Evolutionary conservation across 306 rosid species (phyloP), one percentile per base, ranked within the genome.

Genomic region (Quillaja saponaria): DNA sequence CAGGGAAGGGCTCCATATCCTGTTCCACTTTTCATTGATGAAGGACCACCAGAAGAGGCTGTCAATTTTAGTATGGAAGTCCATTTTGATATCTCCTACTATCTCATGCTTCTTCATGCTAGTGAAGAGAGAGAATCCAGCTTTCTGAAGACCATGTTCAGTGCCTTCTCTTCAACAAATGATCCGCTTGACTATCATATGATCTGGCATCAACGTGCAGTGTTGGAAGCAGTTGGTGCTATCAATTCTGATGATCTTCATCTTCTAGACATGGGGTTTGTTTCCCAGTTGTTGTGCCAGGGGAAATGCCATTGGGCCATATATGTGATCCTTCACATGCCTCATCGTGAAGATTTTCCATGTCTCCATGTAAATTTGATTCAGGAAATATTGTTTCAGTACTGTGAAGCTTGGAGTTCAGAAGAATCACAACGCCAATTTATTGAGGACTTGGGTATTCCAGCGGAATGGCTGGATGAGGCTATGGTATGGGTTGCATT

Each of bases 291-390:
- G 48, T 64, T 92, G 76, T 86, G 90, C 77, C 40, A 85, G 61
- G 95, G 95, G 59, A 73, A 88, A 81, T 88, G 87, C n/a, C 96
- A 92, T 55, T 92, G 96, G 98, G 96, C 96, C 62, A 81, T 92
- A 76, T 92, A 92, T 76, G 98, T 92, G 76, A 84, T 77, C 76
- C 96, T 92, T 73, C 98, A 92, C 80, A 66, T 88, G 86, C 80
- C 94, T 33, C 55, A 79, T 44, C 75, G 68, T 31, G 95, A 88
- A 73, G 94, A 89, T 72, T 88, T 71, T 74, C 96, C 95, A 19
- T 84, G 74, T 80, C 87, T 88, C 58, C 96, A 88, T 53, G 85
- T 83, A 48, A 84, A 86, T 76, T 67, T 86, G 64, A 88, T 92
- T 81, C 84, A 84, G 55, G 98, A 92, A 79, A 92, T 92, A 69